Evolutionary conservation across 495 filamentous ascomycete genomes (phyloP), one percentile per base, ranked within the genome.

Genomic region (Friedmanniomyces endolithicus): DNA sequence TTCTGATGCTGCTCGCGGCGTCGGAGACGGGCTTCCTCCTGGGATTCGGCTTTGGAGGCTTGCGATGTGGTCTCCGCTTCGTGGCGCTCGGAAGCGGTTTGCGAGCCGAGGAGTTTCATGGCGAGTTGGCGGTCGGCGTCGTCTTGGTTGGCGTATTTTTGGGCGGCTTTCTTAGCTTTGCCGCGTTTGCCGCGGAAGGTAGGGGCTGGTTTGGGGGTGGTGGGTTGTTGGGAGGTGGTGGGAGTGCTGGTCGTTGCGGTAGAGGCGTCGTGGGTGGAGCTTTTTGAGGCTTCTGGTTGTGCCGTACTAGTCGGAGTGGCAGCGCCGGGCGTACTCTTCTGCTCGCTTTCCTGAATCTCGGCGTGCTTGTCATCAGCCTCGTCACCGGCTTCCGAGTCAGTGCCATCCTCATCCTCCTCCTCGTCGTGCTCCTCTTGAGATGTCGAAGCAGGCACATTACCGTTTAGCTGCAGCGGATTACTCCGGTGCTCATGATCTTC

Each of bases 141-240:
- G 63, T 95, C 89, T 75, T 98, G 92, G 62, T 94, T 75, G 31
- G 87, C 88, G 68, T 98, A 98, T 70, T 96, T 97, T 45, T 77
- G 70, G 24, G 88, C 87, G 0, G 86, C 79, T 64, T 94, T 95
- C 72, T 92, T 95, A 44, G 80, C 79, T 65, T 95, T 98, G 43
- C 74, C 77, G 53, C 78, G 81, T 68, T 94, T 90, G 35, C 89
- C 92, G 24, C 90, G 87, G 37, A 85, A 61, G 9, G 80, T 31
- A n/a, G 33, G 52, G 0, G 46, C 50, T 58, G 23, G 41, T 49
- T 53, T 67, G 27, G 65, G 57, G 23, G 29, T 50, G 45, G 45
- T 25, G 19, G 37, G 19, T 11, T 12, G 25, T 50, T 31, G 29
- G 6, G 24, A 6, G 2, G n/a, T 11, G 11, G n/a, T n/a, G n/a